Evolutionary conservation across 495 filamentous ascomycete species (phyloP), one percentile per base, ranked within the genome.

Genomic region (Penicillium egyptiacum): DNA sequence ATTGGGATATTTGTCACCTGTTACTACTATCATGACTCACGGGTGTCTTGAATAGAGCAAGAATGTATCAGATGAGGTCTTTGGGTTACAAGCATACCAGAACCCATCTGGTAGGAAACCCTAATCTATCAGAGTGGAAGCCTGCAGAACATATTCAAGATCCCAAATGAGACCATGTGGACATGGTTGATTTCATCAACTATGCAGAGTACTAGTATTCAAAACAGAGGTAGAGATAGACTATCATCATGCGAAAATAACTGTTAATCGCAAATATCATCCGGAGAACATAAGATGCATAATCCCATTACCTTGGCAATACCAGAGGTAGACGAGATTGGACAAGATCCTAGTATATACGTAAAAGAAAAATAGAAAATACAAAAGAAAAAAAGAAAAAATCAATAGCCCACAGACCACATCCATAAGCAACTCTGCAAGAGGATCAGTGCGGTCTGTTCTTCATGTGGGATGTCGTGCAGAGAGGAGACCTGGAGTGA

Each of bases 1-100:
- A 46, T 53, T 47, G 20, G 33, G 52, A 49, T 67, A 62, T 76
- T 72, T 76, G 71, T 76, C 73, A 73, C 71, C 70, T 73, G 71
- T 71, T 57, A 63, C 64, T 39, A 56, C 51, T 47, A 63, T 64
- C 68, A 75, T 74, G 73, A 75, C 70, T 74, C 73, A 71, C 58
- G 55, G 45, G 4, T 33, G 41, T 56, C 56, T 60, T 53, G 60
- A 53, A 53, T 52, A 61, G 47, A 52, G 48, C 50, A 53, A 35
- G 71, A 71, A 75, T 74, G 72, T 74, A 78, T 76, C 72, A 78
- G 71, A 75, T 76, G 73, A 57, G 47, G 41, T 54, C 47, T 45
- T 43, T 35, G 46, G 64, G 66, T 66, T 66, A 66, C 66, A 68
- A 64, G 46, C 46, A 63, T 57, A 52, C 56, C 55, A 49, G 43